These are phyloP conservation scores for Cutaneotrichosporon sp. DNA, from an alignment of 1,284 basidiomycete genomes.

Conservation along the genomic window DNA sequence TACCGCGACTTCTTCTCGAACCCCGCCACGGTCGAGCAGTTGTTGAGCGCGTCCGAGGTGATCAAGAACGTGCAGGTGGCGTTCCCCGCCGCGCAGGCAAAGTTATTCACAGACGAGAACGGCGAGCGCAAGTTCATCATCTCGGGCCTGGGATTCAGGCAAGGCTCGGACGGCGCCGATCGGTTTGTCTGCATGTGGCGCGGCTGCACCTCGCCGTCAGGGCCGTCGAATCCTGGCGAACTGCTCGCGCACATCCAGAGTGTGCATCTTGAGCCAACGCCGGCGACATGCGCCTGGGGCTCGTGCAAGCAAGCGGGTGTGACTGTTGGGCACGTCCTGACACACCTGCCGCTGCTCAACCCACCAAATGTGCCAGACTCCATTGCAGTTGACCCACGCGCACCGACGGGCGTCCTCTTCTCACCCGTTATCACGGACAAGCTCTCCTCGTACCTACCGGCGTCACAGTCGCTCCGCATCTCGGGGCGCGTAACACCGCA, in stretches of 20 bases:
- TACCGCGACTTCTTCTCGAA: slow-evolving; percentile 50
- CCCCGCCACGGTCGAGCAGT: slow-evolving; percentile 36
- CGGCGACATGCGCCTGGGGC: slow-evolving; percentile 39
- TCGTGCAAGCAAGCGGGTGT: slow-evolving; percentile 36
- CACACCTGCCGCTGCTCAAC: slow-evolving; percentile 37
- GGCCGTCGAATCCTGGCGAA: slow-evolving; percentile 28
- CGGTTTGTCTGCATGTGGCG: slow-evolving; percentile 43
- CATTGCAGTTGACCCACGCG: slow-evolving; percentile 22
- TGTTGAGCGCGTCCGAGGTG: slow-evolving; percentile 49
- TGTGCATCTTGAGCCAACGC: slow-evolving; percentile 28
- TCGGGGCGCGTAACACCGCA: slow-evolving; percentile 30
- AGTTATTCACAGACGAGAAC: slow-evolving; percentile 37
- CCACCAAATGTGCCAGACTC: slow-evolving; percentile 23
- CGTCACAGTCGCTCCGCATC: slow-evolving; percentile 28
- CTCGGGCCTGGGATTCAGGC: slow-evolving; percentile 47
- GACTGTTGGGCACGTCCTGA: slow-evolving; percentile 42
- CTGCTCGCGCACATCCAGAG: slow-evolving; percentile 37
- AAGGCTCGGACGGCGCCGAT: slow-evolving; percentile 39
- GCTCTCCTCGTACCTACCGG: slow-evolving; percentile 33
- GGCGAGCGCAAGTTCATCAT: slow-evolving; percentile 49
- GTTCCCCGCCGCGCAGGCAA: slow-evolving; percentile 46
- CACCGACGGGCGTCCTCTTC: slow-evolving; percentile 17
- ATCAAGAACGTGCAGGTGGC: slow-evolving; percentile 52
- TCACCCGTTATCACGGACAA: slow-evolving; percentile 28
- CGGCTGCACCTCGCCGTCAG: slow-evolving; percentile 28